These are phyloP conservation scores for Boletus sp. DNA, from an alignment of 768 basidiomycete genomes.

Conservation along the genomic window DNA sequence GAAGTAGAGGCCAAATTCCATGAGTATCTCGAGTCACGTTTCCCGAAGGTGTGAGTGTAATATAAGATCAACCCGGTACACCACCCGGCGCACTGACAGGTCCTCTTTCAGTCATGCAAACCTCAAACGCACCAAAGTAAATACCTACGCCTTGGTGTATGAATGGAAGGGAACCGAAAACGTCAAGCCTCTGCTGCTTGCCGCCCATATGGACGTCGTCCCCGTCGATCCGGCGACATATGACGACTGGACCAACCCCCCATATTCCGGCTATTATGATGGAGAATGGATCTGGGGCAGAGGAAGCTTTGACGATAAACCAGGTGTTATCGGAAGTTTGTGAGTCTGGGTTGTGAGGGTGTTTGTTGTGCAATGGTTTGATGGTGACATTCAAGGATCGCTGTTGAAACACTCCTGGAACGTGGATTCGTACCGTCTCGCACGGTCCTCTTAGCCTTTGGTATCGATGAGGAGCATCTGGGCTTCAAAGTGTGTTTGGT, in stretches of 20 bases:
- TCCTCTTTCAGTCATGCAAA: conserved; percentile 39
- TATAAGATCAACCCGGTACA: neutral
- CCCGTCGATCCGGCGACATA: conserved; percentile 47
- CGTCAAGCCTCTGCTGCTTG: conserved; percentile 54
- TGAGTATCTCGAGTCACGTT: conserved; percentile 40
- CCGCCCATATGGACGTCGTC: conserved; percentile 52
- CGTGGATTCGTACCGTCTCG: conserved; percentile 30
- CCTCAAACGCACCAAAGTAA: conserved; percentile 53
- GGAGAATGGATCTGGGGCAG: conserved; percentile 48
- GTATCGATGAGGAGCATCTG: conserved; percentile 47
- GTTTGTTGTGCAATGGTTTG: neutral
- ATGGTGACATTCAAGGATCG: conserved; percentile 15
- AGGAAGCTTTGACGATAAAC: conserved; percentile 47
- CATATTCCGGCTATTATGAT: conserved; percentile 49
- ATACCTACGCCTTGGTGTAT: conserved; percentile 61
- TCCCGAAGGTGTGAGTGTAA: conserved; percentile 53
- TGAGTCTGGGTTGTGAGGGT: conserved; percentile 14
- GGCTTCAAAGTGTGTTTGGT: conserved; percentile 34
- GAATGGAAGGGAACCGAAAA: conserved; percentile 54
- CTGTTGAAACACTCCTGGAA: conserved; percentile 29
- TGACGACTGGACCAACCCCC: conserved; percentile 47
- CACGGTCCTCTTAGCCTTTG: conserved; percentile 36
- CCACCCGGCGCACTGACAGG: neutral
- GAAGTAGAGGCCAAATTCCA: conserved; percentile 27
- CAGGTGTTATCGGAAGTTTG: conserved; percentile 35